Percentiles rank a stretch among this genome's conserved stretches.
phyloP scores from a whole-genome alignment of 2,329 filamentous ascomycete species.

The Nemania sp. region DNA sequence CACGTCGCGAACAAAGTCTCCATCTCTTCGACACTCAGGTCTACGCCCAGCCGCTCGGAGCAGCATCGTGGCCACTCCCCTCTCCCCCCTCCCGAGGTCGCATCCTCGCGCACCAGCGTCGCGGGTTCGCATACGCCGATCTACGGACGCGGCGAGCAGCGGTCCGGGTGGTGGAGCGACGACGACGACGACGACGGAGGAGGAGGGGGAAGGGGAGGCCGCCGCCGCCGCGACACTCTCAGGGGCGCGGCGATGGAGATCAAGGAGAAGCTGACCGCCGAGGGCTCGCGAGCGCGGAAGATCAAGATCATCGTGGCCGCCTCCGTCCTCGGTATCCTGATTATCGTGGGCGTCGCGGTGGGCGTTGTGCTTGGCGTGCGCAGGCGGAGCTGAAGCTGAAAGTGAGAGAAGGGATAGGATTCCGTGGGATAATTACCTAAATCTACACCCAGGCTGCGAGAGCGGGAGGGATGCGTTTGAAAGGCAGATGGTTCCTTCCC shows the following conservation, averaged over 20 bases:
- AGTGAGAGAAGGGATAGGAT: too few relatives aligned
- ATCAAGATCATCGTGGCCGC: slow-evolving; percentile 24
- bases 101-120: slow-evolving; percentile 16
- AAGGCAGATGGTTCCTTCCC: too few relatives aligned
- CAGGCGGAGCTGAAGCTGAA: neutral
- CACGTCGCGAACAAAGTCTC: slow-evolving; percentile 21
- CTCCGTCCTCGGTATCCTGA: slow-evolving; percentile 22
- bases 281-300: slow-evolving; percentile 20
- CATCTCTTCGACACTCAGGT: slow-evolving; percentile 3
- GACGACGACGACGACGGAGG: slow-evolving; percentile 19
- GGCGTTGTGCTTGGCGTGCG: slow-evolving; percentile 24
- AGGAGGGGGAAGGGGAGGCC: too few relatives aligned
- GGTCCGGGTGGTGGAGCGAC: slow-evolving; percentile 27
- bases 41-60: neutral
- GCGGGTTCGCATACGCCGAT: slow-evolving; percentile 24
- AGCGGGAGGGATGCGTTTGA: too few relatives aligned
- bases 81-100: neutral
- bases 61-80: too few relatives aligned
- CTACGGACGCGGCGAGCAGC: slow-evolving; percentile 17
- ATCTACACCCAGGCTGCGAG: too few relatives aligned
- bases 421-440: too few relatives aligned
- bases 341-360: slow-evolving; percentile 30
- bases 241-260: slow-evolving; percentile 9
- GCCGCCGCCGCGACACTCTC: neutral
- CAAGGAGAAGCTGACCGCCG: slow-evolving; percentile 11